These are phyloP conservation scores for Aurifilum marmelostoma DNA, from an alignment of 2,329 filamentous ascomycete species.

Conservation along the genomic window DNA sequence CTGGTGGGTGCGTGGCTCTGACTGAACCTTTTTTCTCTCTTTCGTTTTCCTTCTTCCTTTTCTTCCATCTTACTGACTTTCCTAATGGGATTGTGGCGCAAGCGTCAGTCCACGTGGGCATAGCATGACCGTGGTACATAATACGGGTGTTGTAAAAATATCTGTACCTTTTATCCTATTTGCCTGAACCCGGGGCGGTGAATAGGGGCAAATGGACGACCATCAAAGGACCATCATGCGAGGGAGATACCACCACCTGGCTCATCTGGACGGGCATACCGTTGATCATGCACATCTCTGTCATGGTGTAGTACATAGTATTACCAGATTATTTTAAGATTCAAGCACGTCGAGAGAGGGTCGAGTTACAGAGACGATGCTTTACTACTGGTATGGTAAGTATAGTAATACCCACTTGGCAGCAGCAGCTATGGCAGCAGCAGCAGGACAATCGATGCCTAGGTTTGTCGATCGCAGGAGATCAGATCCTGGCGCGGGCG, in stretches of 20 bases:
- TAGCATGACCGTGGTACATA: background rate
- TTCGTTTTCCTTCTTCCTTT: background rate
- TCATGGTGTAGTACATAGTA: background rate
- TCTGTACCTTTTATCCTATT: background rate
- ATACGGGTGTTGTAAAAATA: slow-evolving; percentile 6
- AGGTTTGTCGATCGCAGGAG: background rate
- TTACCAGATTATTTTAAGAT: background rate
- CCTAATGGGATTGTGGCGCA: slow-evolving; percentile 6
- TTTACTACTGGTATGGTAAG: no score
- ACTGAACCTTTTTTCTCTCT: background rate
- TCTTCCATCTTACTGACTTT: background rate
- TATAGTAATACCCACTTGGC: no score
- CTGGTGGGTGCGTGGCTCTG: slow-evolving; percentile 1
- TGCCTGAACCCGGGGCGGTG: slow-evolving; percentile 2
- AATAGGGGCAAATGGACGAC: slow-evolving; percentile 7
- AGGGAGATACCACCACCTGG: background rate
- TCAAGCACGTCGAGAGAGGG: background rate
- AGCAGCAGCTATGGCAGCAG: background rate
- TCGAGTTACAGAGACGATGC: no score
- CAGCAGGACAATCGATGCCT: slow-evolving; percentile 4
- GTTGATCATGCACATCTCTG: background rate
- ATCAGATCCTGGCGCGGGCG: slow-evolving; percentile 1
- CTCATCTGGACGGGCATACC: slow-evolving; percentile 1
- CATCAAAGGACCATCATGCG: background rate
- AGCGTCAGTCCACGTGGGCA: slow-evolving; percentile 3